Evolutionary conservation across 2,329 filamentous ascomycete genomes (phyloP).

Genomic region (Orbilia blumenaviensis): DNA sequence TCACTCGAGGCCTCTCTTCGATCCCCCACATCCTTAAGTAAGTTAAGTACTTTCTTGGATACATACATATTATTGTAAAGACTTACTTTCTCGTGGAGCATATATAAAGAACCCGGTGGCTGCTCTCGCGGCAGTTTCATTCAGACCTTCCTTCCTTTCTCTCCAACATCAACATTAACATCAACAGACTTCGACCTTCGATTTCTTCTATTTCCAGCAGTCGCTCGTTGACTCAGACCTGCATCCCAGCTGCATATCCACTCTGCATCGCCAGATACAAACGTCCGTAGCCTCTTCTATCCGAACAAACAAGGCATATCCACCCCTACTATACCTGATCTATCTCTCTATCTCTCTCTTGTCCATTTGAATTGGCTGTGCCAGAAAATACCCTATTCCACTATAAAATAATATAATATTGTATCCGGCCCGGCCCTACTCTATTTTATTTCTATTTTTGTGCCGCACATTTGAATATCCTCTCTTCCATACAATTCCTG

Average conservation of each 20-base stretch:
- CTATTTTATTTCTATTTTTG: too few relatives aligned
- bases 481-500: neutral
- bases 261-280: conserved; percentile 29
- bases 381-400: conserved; percentile 15
- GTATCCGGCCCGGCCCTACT: neutral
- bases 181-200: conserved; percentile 16
- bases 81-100: too few relatives aligned
- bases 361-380: conserved; percentile 18
- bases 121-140: conserved; percentile 51
- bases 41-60: neutral
- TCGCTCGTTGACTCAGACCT: conserved; percentile 55
- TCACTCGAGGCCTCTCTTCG: conserved; percentile 15
- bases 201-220: conserved; percentile 37
- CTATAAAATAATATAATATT: neutral
- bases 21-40: conserved; percentile 47
- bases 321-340: neutral
- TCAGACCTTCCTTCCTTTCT: conserved; percentile 43
- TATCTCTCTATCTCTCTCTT: neutral
- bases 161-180: conserved; percentile 8
- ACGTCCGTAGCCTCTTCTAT: conserved; percentile 52
- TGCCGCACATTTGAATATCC: too few relatives aligned
- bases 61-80: too few relatives aligned
- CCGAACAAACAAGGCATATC: conserved; percentile 38
- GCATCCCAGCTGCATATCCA: conserved; percentile 52
- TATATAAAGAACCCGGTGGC: conserved; percentile 52